A percentile compares a stretch with the other conserved stretches of the same genome.
phyloP scores from a whole-genome alignment of 2,329 filamentous ascomycete genomes.

The Corniculantispora saksenae region DNA sequence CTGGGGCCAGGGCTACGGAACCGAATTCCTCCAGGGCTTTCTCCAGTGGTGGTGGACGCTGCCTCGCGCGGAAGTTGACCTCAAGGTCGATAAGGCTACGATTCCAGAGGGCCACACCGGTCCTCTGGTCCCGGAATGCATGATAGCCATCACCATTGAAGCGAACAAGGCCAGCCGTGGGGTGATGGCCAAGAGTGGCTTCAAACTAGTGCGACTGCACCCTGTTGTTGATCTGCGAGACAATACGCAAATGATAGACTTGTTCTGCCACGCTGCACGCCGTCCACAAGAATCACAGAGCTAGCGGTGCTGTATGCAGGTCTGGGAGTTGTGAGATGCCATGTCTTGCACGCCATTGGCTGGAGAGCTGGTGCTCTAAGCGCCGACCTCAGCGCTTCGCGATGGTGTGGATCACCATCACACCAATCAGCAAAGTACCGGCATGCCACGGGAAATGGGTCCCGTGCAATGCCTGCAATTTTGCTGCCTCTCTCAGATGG shows the following conservation, averaged over 20 bases:
- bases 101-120: slow-evolving; percentile 24
- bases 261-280: slow-evolving; percentile 12
- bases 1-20: slow-evolving; percentile 54
- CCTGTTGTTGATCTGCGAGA: slow-evolving; percentile 22
- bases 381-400: slow-evolving; percentile 19
- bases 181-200: slow-evolving; percentile 55
- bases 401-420: slow-evolving; percentile 15
- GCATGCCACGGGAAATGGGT: slow-evolving; percentile 1
- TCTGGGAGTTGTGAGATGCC: background rate
- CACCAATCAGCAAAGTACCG: slow-evolving; percentile 17
- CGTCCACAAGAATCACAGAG: background rate
- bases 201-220: slow-evolving; percentile 43
- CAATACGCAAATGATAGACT: slow-evolving; percentile 1
- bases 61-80: slow-evolving; percentile 39
- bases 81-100: slow-evolving; percentile 37
- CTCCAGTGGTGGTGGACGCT: slow-evolving; percentile 43
- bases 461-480: background rate
- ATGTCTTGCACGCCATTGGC: slow-evolving; percentile 13
- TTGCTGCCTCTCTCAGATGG: background rate
- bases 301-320: background rate
- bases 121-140: slow-evolving; percentile 33
- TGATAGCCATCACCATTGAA: slow-evolving; percentile 45
- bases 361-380: background rate
- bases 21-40: slow-evolving; percentile 50
- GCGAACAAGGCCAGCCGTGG: slow-evolving; percentile 50